phyloP scores from a whole-genome alignment of 2,329 filamentous ascomycete genomes.

The Ophiosphaerella narmari region DNA sequence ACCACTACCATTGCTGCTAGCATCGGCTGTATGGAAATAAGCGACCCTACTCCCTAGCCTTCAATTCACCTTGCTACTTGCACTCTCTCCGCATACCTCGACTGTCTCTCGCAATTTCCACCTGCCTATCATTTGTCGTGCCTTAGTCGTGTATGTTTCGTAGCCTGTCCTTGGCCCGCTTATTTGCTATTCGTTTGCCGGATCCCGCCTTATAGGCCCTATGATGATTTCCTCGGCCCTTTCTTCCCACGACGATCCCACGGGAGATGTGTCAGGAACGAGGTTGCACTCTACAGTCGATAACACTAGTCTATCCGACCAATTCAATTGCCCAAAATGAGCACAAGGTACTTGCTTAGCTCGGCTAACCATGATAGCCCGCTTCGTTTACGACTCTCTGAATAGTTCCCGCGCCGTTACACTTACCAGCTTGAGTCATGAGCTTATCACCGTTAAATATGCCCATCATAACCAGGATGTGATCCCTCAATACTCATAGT shows the following conservation, averaged over 20 bases:
- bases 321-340: neutral
- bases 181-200: slow-evolving; percentile 7
- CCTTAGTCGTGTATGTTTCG: slow-evolving; percentile 8
- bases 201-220: slow-evolving; percentile 19
- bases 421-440: too few species aligned
- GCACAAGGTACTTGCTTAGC: neutral
- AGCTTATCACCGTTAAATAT: too few species aligned
- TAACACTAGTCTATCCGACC: neutral
- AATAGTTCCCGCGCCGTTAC: too few species aligned
- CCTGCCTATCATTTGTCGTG: neutral
- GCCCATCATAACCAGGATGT: too few species aligned
- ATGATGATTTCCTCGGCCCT: slow-evolving; percentile 18
- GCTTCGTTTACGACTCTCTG: too few species aligned
- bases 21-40: slow-evolving; percentile 8
- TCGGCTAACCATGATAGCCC: too few species aligned
- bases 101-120: slow-evolving; percentile 17
- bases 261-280: slow-evolving; percentile 6
- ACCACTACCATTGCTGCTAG: slow-evolving; percentile 2
- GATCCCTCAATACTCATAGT: too few species aligned
- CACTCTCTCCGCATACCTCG: neutral
- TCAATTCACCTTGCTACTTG: slow-evolving; percentile 4
- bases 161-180: slow-evolving; percentile 1
- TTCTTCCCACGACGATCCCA: slow-evolving; percentile 7
- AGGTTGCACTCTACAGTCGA: neutral
- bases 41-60: neutral